Base-by-base conservation (phyloP, 106 monocot species). In the Acorus gramineus region DNA sequence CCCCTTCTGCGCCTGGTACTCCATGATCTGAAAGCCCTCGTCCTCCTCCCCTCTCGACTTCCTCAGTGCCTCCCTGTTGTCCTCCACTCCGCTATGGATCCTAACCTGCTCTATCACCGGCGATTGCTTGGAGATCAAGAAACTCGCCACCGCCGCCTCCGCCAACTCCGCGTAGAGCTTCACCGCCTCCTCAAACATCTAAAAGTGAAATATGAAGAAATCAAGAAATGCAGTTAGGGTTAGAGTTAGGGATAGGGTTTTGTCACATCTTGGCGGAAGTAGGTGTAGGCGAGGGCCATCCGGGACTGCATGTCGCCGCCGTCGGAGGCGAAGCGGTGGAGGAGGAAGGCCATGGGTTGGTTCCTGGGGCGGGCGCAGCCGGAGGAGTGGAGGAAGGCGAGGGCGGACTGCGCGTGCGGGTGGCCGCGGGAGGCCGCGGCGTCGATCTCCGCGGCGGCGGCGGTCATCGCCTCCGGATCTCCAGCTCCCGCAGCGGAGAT, bases 281-380 rank as follows among this genome's bases (percentile, higher is more conserved):
- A 91, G 28, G 77, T 82, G 65, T 98, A 91, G 3, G 91, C 96
- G 11, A 91, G 85, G 9, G 75, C 81, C 96, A 98, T 91, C 85
- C 88, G 91, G 44, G 96, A 98, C 75, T 91, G 87, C 76, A 85
- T 79, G 52, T 81, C 86, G 43, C 91, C 91, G 0, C 66, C 83
- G 3, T 91, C 78, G 11, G 87, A 78, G 0, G 91, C 85, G 44
- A 98, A 98, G 12, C 75, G 61, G 63, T 98, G 96, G 56, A 76
- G 78, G 9, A 98, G 73, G 65, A 88, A 82, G 3, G 87, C 66
- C 70, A 79, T 91, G 28, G 80, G 44, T 6, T 61, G 78, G 76
- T 69, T 83, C 46, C 53, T 56, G 7, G 64, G 71, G 11, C 83
- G 73, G 57, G 63, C 55, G 47, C 79, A 67, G 48, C 96, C 96